A percentile compares a stretch with the other conserved stretches of the same genome.
These are phyloP conservation scores for Comarum palustre DNA, from an alignment of 306 rosid species.

Conservation along the genomic window DNA sequence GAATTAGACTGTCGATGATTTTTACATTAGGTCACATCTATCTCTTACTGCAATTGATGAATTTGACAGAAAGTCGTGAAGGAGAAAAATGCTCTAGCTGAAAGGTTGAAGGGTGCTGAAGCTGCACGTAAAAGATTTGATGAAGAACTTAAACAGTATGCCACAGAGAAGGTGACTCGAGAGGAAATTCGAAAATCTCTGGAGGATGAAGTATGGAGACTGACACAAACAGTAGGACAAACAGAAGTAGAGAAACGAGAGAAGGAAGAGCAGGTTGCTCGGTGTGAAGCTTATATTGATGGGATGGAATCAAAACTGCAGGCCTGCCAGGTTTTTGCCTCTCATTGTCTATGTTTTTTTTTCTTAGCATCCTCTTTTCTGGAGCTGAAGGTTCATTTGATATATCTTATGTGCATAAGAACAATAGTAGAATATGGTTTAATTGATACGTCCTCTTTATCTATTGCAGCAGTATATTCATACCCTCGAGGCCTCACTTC, in stretches of 20 bases:
- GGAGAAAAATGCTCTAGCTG: slow-evolving; percentile 94
- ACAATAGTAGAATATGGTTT: slow-evolving; percentile 10
- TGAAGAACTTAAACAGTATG: slow-evolving; percentile 84
- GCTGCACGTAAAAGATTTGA: slow-evolving; percentile 96
- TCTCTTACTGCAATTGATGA: slow-evolving; percentile 24
- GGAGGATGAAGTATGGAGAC: slow-evolving; percentile 84
- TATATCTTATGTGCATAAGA: slow-evolving; percentile 3
- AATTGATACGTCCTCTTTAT: slow-evolving; percentile 29
- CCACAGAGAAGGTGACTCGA: slow-evolving; percentile 85
- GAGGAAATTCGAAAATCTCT: slow-evolving; percentile 94
- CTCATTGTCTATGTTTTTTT: slow-evolving; percentile 8
- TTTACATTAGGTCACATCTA: not conserved
- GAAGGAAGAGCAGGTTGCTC: slow-evolving; percentile 93
- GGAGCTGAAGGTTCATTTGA: slow-evolving; percentile 20
- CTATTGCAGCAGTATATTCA: slow-evolving; percentile 90
- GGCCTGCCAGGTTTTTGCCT: slow-evolving; percentile 79
- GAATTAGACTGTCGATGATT: not conserved
- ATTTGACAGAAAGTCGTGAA: slow-evolving; percentile 76
- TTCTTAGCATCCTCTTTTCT: slow-evolving; percentile 3
- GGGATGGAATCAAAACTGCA: slow-evolving; percentile 97
- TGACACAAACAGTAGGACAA: slow-evolving; percentile 95
- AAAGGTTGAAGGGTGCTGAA: slow-evolving; percentile 92
- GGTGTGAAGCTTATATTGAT: slow-evolving; percentile 94
- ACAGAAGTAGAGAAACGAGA: slow-evolving; percentile 93
- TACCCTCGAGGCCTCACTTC: slow-evolving; percentile 80